phyloP scores from a whole-genome alignment of 129 eudicot species.

The Pittosporum tobira region DNA sequence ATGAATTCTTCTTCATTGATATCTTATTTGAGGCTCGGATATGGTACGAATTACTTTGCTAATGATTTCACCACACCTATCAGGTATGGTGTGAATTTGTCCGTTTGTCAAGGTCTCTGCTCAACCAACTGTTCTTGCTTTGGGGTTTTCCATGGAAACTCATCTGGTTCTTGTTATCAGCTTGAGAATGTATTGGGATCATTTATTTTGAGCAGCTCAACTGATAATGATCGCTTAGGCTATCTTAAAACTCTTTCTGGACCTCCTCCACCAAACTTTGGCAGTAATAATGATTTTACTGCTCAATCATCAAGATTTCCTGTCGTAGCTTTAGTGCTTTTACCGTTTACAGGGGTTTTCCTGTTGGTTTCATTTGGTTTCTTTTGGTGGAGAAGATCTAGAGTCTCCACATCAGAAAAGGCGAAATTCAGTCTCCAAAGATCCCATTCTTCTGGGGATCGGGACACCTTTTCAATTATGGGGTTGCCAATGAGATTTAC shows the following conservation, averaged over 20 bases:
- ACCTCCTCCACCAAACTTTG: slow-evolving; percentile 10
- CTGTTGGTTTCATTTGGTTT: slow-evolving; percentile 20
- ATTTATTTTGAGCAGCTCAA: slow-evolving; percentile 17
- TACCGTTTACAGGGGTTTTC: slow-evolving; percentile 41
- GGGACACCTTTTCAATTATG: slow-evolving; percentile 55
- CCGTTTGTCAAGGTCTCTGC: slow-evolving; percentile 57
- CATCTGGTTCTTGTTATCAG: slow-evolving; percentile 57
- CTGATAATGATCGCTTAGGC: slow-evolving; percentile 30
- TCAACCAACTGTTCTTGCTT: slow-evolving; percentile 55
- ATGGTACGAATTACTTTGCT: slow-evolving; percentile 43
- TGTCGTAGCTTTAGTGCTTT: slow-evolving; percentile 35
- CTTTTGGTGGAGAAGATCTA: slow-evolving; percentile 34
- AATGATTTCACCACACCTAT: slow-evolving; percentile 34
- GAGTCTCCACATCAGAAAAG: not conserved
- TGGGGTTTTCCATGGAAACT: slow-evolving; percentile 48
- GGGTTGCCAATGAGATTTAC: slow-evolving; percentile 66
- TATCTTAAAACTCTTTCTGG: slow-evolving; percentile 37
- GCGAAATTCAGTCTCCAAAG: not conserved
- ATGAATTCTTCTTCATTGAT: slow-evolving; percentile 26
- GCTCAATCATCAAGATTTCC: slow-evolving; percentile 28
- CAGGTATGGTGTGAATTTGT: slow-evolving; percentile 24
- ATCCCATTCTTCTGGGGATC: slow-evolving; percentile 25
- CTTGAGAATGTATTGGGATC: slow-evolving; percentile 52
- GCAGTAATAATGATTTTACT: not conserved
- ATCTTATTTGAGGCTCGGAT: slow-evolving; percentile 33